Base-by-base conservation (phyloP, 257 asterid species). In the Buddleja alternifolia region DNA sequence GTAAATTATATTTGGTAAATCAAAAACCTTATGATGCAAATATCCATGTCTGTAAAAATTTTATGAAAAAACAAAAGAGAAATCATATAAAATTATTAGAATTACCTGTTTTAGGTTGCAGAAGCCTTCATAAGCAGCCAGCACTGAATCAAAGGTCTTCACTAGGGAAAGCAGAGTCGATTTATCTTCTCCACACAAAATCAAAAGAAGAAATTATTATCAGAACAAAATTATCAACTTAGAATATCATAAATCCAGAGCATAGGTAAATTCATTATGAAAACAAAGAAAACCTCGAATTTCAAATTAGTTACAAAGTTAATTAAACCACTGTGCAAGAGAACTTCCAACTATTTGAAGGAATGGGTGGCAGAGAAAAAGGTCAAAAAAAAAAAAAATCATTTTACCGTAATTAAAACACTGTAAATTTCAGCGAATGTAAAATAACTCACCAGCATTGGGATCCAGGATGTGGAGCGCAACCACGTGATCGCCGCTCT, bases 61-160 rank as follows among this genome's bases (percentile, higher is more conserved):
- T 24, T 4, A 24, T 41, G 14, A 16, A 53, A 16, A 53, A 60
- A 75, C 24, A n/a, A 20, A 32, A 58, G 17, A 41, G 47, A 41
- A 24, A 11, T 25, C 11, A 9, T 40, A 17, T 21, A 11, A 63
- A 58, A 52, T 59, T 3, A 58, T 15, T 17, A 60, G 8, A 29
- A 34, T 14, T 46, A 92, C 97, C 97, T 92, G 92, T 71, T 84
- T 92, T 34, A 92, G 81, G 74, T 81, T 85, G 69, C 97, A 92
- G 86, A 92, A 89, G 53, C 97, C 96, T 70, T 92, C 90, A 63
- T 89, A 92, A 62, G 95, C 97, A 53, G 89, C 84, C 66, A 89
- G 83, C 70, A 92, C 75, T 3, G 93, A 82, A 69, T 92, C 95
- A 69, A 92, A 87, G 10, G 78, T 57, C 86, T 87, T 87, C 81